Percentiles rank a stretch among this genome's conserved stretches.
phyloP scores from a whole-genome alignment of 345 rosid species.

The Pseudoturritis turrita region DNA sequence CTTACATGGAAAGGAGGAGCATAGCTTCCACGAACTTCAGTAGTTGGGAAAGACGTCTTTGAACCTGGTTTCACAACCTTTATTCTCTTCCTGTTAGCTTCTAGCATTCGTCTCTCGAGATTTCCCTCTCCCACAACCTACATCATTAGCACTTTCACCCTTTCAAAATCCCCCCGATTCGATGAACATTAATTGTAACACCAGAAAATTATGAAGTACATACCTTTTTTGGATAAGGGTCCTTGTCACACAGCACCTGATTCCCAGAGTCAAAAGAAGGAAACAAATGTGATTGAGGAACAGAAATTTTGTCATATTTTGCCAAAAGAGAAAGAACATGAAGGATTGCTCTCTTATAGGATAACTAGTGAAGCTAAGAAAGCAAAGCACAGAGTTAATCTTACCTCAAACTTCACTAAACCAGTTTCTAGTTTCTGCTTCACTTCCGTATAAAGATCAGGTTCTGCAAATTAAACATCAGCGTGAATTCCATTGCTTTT shows the following conservation, averaged over 20 bases:
- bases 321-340: not conserved
- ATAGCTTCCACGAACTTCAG: constrained; percentile 92
- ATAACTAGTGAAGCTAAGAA: not conserved
- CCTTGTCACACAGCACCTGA: constrained; percentile 86
- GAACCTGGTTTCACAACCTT: constrained; percentile 97
- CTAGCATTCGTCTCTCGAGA: constrained; percentile 87
- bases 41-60: constrained; percentile 77
- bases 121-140: constrained; percentile 71
- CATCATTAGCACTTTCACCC: constrained; percentile 16
- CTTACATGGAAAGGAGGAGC: constrained; percentile 95
- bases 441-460: constrained; percentile 86
- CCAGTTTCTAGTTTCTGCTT: constrained; percentile 89
- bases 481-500: not conserved
- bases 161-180: not conserved
- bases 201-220: not conserved
- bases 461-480: constrained; percentile 57
- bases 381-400: not conserved
- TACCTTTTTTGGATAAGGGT: constrained; percentile 77
- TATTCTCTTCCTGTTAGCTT: constrained; percentile 77
- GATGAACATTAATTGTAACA: constrained; percentile 12
- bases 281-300: constrained; percentile 7
- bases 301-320: too few relatives aligned
- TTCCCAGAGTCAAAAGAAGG: constrained; percentile 13
- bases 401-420: constrained; percentile 90
- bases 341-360: not conserved